Percentiles rank a stretch among this genome's conserved stretches.
Evolutionary conservation across 176 grass and related monocot species (phyloP).

Genomic region (Oryza brachyantha): DNA sequence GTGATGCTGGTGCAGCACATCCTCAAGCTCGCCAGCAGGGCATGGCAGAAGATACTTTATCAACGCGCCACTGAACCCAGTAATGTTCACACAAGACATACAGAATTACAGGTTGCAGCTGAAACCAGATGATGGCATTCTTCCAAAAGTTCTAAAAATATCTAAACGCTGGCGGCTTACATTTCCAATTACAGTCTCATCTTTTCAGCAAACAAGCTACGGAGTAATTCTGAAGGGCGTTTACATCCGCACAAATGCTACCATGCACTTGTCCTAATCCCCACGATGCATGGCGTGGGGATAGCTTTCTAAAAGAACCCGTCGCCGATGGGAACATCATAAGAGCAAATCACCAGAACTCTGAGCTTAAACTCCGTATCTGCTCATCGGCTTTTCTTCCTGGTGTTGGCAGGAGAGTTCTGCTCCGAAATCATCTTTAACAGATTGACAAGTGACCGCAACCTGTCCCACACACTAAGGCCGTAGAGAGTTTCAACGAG

Average conservation of each 20-base stretch:
- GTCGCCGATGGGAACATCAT: not conserved
- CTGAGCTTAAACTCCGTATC: not conserved
- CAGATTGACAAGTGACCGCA: slow-evolving; percentile 64
- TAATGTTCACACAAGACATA: not conserved
- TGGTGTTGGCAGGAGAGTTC: slow-evolving; percentile 32
- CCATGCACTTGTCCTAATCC: not conserved
- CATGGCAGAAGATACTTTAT: not conserved
- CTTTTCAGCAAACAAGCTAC: not conserved
- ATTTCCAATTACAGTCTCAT: not conserved
- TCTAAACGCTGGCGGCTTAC: not conserved
- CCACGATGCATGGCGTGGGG: not conserved
- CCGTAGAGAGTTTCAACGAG: slow-evolving; percentile 85
- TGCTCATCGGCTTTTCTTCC: slow-evolving; percentile 52
- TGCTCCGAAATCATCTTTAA: slow-evolving; percentile 79
- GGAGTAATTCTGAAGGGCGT: not conserved
- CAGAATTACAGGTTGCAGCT: not conserved
- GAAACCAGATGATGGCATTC: not conserved
- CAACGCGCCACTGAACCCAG: not conserved
- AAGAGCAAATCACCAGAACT: not conserved
- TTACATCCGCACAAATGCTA: not conserved
- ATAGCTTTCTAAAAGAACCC: not conserved
- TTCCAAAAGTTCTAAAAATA: not conserved
- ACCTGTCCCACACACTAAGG: slow-evolving; percentile 78
- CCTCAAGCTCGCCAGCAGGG: not conserved
- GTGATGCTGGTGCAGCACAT: not conserved